phyloP scores from a whole-genome alignment of 2,329 filamentous ascomycete genomes.

The Colletotrichum sp. region DNA sequence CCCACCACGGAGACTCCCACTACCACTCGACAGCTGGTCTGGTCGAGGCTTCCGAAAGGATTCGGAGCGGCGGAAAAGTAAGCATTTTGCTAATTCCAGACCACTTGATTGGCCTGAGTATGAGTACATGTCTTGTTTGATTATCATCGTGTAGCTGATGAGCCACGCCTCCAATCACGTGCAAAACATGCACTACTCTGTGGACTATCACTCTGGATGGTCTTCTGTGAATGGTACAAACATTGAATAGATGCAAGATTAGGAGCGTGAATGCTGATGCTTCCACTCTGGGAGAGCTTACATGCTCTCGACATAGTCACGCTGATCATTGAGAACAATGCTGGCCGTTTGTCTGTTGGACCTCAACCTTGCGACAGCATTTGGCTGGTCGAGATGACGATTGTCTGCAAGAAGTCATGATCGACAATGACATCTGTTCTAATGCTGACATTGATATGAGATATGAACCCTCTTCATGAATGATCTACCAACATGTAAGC shows the following conservation, averaged over 20 bases:
- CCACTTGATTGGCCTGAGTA: background rate
- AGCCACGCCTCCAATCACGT: background rate
- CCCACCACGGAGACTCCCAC: background rate
- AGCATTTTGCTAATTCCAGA: background rate
- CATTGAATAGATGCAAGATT: background rate
- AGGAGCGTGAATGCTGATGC: background rate
- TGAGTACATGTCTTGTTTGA: background rate
- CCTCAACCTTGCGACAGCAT: background rate
- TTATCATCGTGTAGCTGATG: background rate
- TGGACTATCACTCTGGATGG: background rate
- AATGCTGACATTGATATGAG: background rate
- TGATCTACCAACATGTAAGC: background rate
- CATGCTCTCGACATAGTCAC: background rate
- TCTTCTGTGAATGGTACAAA: background rate
- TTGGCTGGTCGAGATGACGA: background rate
- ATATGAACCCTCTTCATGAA: background rate
- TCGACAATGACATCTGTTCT: background rate
- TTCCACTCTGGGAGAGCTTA: background rate
- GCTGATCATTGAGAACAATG: background rate
- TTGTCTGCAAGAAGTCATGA: background rate
- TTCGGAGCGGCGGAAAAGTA: background rate
- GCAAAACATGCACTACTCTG: background rate
- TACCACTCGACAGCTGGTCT: background rate
- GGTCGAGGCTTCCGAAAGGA: background rate
- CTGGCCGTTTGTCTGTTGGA: background rate